These are phyloP conservation scores for Pleurotus tuoliensis DNA, from an alignment of 768 basidiomycete species.

Conservation along the genomic window DNA sequence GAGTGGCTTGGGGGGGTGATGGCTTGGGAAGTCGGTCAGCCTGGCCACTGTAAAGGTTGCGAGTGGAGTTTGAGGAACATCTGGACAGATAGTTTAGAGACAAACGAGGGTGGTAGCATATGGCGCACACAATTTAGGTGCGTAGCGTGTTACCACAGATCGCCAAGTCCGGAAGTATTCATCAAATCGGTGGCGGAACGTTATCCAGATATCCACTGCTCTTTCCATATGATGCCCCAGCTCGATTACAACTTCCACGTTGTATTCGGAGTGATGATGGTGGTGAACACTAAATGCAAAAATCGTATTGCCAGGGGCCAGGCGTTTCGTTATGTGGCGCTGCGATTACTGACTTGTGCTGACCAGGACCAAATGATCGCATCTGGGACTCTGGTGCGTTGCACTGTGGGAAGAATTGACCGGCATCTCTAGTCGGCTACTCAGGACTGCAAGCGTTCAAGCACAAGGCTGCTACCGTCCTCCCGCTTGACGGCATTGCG, in stretches of 20 bases:
- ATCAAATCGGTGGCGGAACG: neutral
- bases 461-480: too few relatives aligned
- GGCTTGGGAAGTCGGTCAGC: slow-evolving; percentile 1
- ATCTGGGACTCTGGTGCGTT: too few relatives aligned
- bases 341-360: too few relatives aligned
- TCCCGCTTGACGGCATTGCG: slow-evolving; percentile 3
- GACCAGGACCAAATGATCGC: too few relatives aligned
- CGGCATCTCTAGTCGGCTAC: slow-evolving; percentile 2
- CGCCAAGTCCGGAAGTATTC: neutral
- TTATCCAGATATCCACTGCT: too few relatives aligned
- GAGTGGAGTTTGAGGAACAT: slow-evolving; percentile 6
- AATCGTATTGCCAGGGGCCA: neutral
- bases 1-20: neutral
- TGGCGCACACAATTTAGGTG: neutral
- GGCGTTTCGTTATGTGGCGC: too few relatives aligned
- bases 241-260: neutral
- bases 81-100: neutral
- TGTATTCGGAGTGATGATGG: neutral
- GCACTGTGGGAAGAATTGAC: neutral
- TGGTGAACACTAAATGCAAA: neutral
- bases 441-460: neutral
- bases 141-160: slow-evolving; percentile 1
- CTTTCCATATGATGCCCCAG: too few relatives aligned
- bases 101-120: slow-evolving; percentile 2
- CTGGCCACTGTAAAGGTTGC: slow-evolving; percentile 1